These are phyloP conservation scores for Collybia mongolica DNA, from an alignment of 768 basidiomycete species.

Conservation along the genomic window DNA sequence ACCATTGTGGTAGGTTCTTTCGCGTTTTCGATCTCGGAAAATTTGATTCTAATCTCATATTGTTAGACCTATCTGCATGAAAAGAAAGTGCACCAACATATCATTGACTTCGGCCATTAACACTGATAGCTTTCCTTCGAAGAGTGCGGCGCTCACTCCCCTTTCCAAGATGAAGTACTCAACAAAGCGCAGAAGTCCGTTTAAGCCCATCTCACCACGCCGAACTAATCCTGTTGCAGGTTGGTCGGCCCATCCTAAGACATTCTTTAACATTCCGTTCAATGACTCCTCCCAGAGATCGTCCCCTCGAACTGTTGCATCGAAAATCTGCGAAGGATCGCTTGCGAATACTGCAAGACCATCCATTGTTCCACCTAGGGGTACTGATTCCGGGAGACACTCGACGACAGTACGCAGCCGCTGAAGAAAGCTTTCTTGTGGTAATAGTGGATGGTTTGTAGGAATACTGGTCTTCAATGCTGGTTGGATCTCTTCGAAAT, in stretches of 20 bases:
- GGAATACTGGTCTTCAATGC: no score
- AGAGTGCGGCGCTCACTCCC: neutral
- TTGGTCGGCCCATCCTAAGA: neutral
- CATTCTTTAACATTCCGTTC: neutral
- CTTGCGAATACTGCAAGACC: neutral
- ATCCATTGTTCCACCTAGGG: neutral
- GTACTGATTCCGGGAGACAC: neutral
- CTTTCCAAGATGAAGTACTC: neutral
- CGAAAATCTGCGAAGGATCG: neutral
- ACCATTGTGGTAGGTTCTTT: no score
- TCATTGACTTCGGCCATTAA: no score
- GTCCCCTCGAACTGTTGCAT: neutral
- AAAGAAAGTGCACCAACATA: no score
- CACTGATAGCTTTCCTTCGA: neutral
- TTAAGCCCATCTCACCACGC: neutral
- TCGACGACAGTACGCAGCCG: neutral
- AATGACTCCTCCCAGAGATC: neutral
- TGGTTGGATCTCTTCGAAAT: no score
- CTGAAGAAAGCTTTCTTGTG: neutral
- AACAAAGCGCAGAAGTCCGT: neutral
- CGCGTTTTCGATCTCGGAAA: no score
- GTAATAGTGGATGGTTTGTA: no score
- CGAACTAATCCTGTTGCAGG: neutral
- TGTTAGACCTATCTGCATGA: no score
- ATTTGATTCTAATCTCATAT: no score